These are phyloP conservation scores for Erucastrum elatum DNA, from an alignment of 345 rosid genomes.

Conservation along the genomic window DNA sequence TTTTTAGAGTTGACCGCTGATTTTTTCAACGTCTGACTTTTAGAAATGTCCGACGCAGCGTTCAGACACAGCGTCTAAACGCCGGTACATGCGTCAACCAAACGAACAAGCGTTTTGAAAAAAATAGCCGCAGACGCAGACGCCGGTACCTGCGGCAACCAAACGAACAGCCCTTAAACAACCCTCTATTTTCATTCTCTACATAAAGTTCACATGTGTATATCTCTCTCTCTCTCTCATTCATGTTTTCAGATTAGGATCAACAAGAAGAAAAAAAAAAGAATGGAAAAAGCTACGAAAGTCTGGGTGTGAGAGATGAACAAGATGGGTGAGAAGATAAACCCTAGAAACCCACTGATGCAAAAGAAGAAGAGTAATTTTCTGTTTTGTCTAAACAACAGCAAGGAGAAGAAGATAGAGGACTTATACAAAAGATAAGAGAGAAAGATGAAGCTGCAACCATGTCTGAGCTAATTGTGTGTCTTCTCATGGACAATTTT, in stretches of 20 bases:
- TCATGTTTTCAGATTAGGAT: slow-evolving; percentile 17
- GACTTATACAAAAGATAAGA: slow-evolving; percentile 34
- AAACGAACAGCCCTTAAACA: too few relatives aligned
- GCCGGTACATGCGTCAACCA: too few relatives aligned
- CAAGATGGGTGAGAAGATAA: slow-evolving; percentile 55
- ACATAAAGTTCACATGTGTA: slow-evolving; percentile 19
- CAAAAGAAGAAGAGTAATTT: slow-evolving; percentile 15
- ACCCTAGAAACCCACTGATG: slow-evolving; percentile 39
- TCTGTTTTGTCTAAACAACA: slow-evolving; percentile 29
- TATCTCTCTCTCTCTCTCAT: slow-evolving; percentile 11
- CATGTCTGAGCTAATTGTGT: slow-evolving; percentile 68
- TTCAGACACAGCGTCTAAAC: too few relatives aligned
- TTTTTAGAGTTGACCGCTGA: too few relatives aligned
- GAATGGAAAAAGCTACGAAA: slow-evolving; percentile 59
- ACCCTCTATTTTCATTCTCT: neutral
- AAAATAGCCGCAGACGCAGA: too few relatives aligned
- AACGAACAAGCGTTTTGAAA: too few relatives aligned
- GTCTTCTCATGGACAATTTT: slow-evolving; percentile 81
- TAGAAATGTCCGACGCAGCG: too few relatives aligned
- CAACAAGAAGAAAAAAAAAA: neutral
- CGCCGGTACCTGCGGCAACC: too few relatives aligned
- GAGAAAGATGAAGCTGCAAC: slow-evolving; percentile 40
- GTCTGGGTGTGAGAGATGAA: slow-evolving; percentile 53
- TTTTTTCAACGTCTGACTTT: too few relatives aligned
- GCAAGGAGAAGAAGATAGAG: slow-evolving; percentile 26